Base-by-base conservation (phyloP, 164 flowering plant genomes). In the Stephania cephalantha region DNA sequence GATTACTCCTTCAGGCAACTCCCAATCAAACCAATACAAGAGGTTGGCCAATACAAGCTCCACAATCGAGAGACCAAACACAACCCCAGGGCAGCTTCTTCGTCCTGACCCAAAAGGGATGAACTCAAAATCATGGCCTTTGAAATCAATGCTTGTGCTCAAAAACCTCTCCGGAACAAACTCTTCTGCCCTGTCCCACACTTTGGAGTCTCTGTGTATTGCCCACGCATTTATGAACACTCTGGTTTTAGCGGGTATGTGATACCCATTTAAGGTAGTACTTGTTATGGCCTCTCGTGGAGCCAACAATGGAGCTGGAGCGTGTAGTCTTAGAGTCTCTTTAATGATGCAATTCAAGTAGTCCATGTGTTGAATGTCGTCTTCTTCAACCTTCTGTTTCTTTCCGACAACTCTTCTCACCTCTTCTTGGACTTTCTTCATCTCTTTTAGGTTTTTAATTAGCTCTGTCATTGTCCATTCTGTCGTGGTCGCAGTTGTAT, bases 301-400 rank as follows among this genome's bases (percentile, higher is more conserved):
- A 12, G 83, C n/a, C 61, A 79, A 31, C 1, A 82, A 45, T 45
- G 87, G 84, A 17, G 44, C 46, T 9, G 90, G 84, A 8, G 85
- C 76, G 75, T 86, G 88, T 7, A 88, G 72, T 45, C 78, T 69
- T 7, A 75, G 55, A 18, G 66, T 70, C 22, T 75, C 78, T 44
- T 75, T 75, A 15, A 75, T 83, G 4, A 88, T 73, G 44, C 83
- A 72, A 11, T 50, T 50, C 13, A 50, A 50, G 55, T 50, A 50
- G 11, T 50, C 13, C 55, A 50, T 50, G 11, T 50, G 55, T 9
- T 50, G 55, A 50, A 50, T 50, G 15, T 50, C 55, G 15, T 50
- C 55, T 15, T 50, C 55, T 15, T 50, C 12, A 11, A 50, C 55
- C 55, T 50, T 50, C 55, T 7, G 11, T 50, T 50, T 50, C 55